Base-by-base conservation (phyloP, 2,329 filamentous ascomycete species). In the Apiospora koreana region DNA sequence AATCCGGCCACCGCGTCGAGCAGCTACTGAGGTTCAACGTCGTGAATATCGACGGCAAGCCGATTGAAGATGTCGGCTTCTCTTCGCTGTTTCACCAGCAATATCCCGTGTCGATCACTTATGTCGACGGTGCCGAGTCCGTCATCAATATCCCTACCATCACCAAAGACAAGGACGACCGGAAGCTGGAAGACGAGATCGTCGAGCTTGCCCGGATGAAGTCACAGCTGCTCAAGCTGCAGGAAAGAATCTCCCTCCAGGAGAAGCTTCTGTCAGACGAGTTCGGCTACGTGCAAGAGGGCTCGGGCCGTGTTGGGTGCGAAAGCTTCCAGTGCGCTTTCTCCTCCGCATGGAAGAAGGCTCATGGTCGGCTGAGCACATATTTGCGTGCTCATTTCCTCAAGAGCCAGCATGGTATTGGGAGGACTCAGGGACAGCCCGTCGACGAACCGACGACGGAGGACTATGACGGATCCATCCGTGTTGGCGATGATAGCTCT, bases 11-110 rank as follows among this genome's bases (percentile, higher is more conserved):
- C 31, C 79, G 81, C 16, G 77, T 83, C 66, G 82, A 82, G 66
- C 85, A 87, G 74, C 74, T 83, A 18, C 76, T 88, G 75, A 82
- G 78, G 70, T 81, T 88, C 58, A 78, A 80, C 45, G 76, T 87
- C 58, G 74, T 82, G 46, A 80, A 79, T 9, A 71, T 87, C 43
- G 80, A 87, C 74, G 83, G 82, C 66, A 77, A 79, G 70, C 68
- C 79, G 43, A 75, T 84, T 35, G 75, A 81, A 28, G 77, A 82
- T 70, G 74, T 81, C 46, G 79, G 78, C 9, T 84, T 87, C 70
- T 80, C 79, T 25, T 75, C 84, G 69, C 79, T 81, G 21, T 87
- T 88, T 76, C 82, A 81, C 73, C 86, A 88, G 74, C 81, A 80
- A 7, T 73, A 76, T 2, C 83, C 85, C 0, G 79, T 81, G 25